Conservation (phyloP, 164 flowering plant species). For the Macadamia integrifolia region DNA sequence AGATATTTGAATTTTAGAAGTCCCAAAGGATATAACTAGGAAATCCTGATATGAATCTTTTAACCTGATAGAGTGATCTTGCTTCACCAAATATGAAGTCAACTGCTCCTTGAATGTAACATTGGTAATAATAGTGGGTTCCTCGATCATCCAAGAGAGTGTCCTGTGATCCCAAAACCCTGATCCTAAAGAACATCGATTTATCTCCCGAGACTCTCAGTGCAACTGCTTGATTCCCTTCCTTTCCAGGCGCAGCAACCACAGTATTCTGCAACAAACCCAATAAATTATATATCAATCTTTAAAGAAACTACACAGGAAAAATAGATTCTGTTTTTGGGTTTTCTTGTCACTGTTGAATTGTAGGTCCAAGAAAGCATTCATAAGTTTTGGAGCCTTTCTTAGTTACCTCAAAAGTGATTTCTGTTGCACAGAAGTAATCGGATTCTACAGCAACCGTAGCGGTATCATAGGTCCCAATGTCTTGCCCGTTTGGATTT, state of each 20-base stretch:
- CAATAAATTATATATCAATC: neutral
- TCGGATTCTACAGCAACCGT: constrained; percentile 61
- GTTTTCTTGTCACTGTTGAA: no score
- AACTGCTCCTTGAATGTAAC: constrained; percentile 59
- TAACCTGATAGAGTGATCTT: constrained; percentile 73
- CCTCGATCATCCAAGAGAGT: constrained; percentile 74
- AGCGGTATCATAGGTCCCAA: constrained; percentile 64
- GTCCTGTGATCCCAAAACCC: constrained; percentile 70
- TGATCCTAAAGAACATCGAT: constrained; percentile 59
- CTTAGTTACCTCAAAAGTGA: constrained; percentile 59
- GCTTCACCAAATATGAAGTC: constrained; percentile 83
- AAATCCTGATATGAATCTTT: neutral
- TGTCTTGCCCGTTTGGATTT: constrained; percentile 26
- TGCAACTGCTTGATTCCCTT: constrained; percentile 81
- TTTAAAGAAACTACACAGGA: neutral
- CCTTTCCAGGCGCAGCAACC: constrained; percentile 39
- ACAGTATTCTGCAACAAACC: constrained; percentile 57
- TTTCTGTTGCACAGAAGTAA: constrained; percentile 66
- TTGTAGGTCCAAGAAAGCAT: neutral
- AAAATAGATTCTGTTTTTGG: neutral
- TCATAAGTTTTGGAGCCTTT: neutral
- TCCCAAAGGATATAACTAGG: no score
- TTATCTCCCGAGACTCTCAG: constrained; percentile 56
- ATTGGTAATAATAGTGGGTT: constrained; percentile 55
- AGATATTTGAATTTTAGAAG: no score